phyloP scores from a whole-genome alignment of 345 rosid genomes.

The Bruguiera parviflora region DNA sequence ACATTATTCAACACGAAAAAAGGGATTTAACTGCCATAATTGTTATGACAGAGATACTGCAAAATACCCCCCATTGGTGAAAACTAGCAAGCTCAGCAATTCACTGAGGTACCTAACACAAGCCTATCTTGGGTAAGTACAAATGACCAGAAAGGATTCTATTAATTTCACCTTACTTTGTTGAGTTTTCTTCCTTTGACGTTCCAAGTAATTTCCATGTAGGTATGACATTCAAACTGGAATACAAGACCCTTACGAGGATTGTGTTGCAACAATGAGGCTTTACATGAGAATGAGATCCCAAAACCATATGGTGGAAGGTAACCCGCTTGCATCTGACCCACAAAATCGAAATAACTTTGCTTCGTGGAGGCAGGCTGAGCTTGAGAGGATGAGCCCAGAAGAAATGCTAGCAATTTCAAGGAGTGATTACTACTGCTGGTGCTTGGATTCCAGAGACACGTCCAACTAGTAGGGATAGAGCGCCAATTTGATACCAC shows the following conservation, averaged over 20 bases:
- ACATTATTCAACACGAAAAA: too few relatives aligned
- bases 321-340: slow-evolving; percentile 60
- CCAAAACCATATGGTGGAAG: slow-evolving; percentile 57
- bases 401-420: slow-evolving; percentile 62
- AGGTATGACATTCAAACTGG: slow-evolving; percentile 82
- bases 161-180: too few relatives aligned
- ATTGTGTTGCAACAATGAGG: slow-evolving; percentile 87
- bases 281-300: slow-evolving; percentile 83
- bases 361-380: slow-evolving; percentile 72
- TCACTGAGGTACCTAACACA: slow-evolving; percentile 83
- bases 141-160: background rate
- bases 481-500: too few relatives aligned
- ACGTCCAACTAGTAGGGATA: too few relatives aligned
- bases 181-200: background rate
- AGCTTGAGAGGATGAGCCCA: slow-evolving; percentile 80
- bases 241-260: slow-evolving; percentile 76
- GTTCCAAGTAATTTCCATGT: background rate
- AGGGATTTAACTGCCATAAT: too few relatives aligned
- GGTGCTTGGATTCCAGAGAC: slow-evolving; percentile 69
- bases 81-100: slow-evolving; percentile 93
- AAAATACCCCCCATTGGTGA: slow-evolving; percentile 84
- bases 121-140: slow-evolving; percentile 73
- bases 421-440: slow-evolving; percentile 82
- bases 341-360: slow-evolving; percentile 73
- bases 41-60: slow-evolving; percentile 61